A percentile compares a stretch with the other conserved stretches of the same genome.
Conservation (phyloP, 108 stramenopile genomes). For the Ochromonas danica region DNA sequence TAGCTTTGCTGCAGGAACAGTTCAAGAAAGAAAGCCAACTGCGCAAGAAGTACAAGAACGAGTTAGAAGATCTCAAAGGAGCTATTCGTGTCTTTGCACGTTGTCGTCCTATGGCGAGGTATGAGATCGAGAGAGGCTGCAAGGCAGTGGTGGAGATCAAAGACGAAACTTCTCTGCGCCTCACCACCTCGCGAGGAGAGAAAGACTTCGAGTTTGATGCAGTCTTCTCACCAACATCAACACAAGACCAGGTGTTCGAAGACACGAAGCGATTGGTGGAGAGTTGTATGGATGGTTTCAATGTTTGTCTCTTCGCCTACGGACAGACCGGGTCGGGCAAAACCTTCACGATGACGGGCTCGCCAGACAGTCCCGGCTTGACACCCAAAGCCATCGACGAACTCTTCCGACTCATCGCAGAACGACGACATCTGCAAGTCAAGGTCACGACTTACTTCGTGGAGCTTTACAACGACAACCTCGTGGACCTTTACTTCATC, state of each 20-base stretch:
- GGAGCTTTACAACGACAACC: slow-evolving; percentile 62
- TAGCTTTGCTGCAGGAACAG: neutral
- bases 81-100: slow-evolving; percentile 64
- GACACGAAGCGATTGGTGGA: slow-evolving; percentile 58
- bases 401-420: slow-evolving; percentile 42
- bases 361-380: slow-evolving; percentile 49
- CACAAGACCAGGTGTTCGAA: slow-evolving; percentile 60
- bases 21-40: slow-evolving; percentile 32
- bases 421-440: slow-evolving; percentile 19
- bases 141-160: slow-evolving; percentile 26
- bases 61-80: slow-evolving; percentile 71
- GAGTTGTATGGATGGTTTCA: slow-evolving; percentile 60
- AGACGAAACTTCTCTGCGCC: slow-evolving; percentile 35
- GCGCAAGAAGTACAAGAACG: slow-evolving; percentile 65
- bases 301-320: slow-evolving; percentile 67
- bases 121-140: slow-evolving; percentile 53
- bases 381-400: slow-evolving; percentile 55
- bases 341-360: slow-evolving; percentile 77
- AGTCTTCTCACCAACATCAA: slow-evolving; percentile 46
- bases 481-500: slow-evolving; percentile 56
- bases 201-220: slow-evolving; percentile 60
- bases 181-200: slow-evolving; percentile 34
- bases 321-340: slow-evolving; percentile 70
- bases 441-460: slow-evolving; percentile 53
- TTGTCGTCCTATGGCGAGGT: slow-evolving; percentile 58